phyloP scores from a whole-genome alignment of 2,329 filamentous ascomycete species.

The Botrytis fragariae region DNA sequence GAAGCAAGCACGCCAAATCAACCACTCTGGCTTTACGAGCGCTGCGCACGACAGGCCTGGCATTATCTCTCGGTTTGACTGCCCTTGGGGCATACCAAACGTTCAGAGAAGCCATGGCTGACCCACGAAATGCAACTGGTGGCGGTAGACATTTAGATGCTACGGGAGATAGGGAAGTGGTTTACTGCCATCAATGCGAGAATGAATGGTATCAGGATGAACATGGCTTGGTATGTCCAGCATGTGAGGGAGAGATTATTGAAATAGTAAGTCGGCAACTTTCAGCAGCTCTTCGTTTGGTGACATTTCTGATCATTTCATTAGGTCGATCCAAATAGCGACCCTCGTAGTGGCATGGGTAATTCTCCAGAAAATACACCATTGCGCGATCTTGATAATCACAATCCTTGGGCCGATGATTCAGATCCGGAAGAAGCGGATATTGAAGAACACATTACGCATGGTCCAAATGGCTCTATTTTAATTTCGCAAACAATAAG shows the following conservation, averaged over 20 bases:
- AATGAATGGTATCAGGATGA: slow-evolving; percentile 78
- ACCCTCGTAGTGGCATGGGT: slow-evolving; percentile 53
- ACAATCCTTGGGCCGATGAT: slow-evolving; percentile 39
- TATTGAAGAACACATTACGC: slow-evolving; percentile 49
- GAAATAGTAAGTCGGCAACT: slow-evolving; percentile 69
- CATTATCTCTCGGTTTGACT: slow-evolving; percentile 57
- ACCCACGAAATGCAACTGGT: slow-evolving; percentile 27
- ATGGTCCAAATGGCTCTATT: slow-evolving; percentile 34
- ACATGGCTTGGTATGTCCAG: slow-evolving; percentile 68
- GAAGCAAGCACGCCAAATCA: slow-evolving; percentile 4
- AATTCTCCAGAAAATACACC: slow-evolving; percentile 23
- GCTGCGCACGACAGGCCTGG: slow-evolving; percentile 52
- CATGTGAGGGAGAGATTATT: slow-evolving; percentile 74
- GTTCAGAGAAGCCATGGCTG: slow-evolving; percentile 44
- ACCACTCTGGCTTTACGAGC: slow-evolving; percentile 56
- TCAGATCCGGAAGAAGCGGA: slow-evolving; percentile 60
- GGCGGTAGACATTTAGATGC: slow-evolving; percentile 48
- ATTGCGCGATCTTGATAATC: slow-evolving; percentile 28
- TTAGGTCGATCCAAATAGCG: slow-evolving; percentile 55
- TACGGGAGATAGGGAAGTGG: slow-evolving; percentile 60
- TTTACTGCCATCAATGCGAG: slow-evolving; percentile 81
- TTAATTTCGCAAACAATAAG: slow-evolving; percentile 34
- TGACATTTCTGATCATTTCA: slow-evolving; percentile 33
- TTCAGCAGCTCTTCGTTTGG: not conserved
- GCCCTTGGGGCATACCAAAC: slow-evolving; percentile 55